Percentiles rank a stretch among this genome's conserved stretches.
Conservation (phyloP, 1,284 basidiomycete species). For the Porphyrellus sp. region DNA sequence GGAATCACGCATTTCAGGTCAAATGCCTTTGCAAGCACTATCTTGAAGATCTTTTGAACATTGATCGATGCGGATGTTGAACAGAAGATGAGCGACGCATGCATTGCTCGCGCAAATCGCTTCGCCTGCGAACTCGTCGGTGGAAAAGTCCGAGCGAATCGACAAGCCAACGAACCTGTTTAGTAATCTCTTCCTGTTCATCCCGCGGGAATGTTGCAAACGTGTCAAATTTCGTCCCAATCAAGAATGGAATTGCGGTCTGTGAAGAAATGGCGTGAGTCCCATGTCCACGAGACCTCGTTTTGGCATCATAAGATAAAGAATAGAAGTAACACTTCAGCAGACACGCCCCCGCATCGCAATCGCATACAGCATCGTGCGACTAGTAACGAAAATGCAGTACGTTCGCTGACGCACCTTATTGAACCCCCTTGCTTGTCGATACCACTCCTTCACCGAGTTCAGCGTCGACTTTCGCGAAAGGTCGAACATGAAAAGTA, state of each 20-base stretch:
- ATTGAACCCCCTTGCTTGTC: constrained; percentile 97
- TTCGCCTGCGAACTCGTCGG: constrained; percentile 62
- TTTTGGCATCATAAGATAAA: constrained; percentile 4
- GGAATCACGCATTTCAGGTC: constrained; percentile 94
- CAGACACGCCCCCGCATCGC: background rate
- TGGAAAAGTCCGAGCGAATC: constrained; percentile 9
- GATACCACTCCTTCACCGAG: constrained; percentile 98
- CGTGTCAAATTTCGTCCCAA: constrained; percentile 97
- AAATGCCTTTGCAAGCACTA: constrained; percentile 86
- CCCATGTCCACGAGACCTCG: constrained; percentile 3
- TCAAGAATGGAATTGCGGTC: constrained; percentile 94
- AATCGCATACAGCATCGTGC: background rate
- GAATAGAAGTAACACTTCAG: background rate
- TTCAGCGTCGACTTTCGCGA: constrained; percentile 96
- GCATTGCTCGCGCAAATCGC: constrained; percentile 97
- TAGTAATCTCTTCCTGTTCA: constrained; percentile 98
- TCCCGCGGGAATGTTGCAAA: constrained; percentile 95
- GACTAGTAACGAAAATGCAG: background rate
- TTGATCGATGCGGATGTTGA: constrained; percentile 98
- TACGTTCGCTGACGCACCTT: constrained; percentile 57
- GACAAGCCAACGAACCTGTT: constrained; percentile 59
- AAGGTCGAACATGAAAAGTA: constrained; percentile 99
- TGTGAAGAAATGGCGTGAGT: constrained; percentile 35
- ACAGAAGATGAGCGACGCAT: constrained; percentile 96
- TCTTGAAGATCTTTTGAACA: constrained; percentile 99